Evolutionary conservation across 1,139 yeast species (phyloP), one percentile per base, ranked within the genome.

Genomic region (Geotrichum candidum): DNA sequence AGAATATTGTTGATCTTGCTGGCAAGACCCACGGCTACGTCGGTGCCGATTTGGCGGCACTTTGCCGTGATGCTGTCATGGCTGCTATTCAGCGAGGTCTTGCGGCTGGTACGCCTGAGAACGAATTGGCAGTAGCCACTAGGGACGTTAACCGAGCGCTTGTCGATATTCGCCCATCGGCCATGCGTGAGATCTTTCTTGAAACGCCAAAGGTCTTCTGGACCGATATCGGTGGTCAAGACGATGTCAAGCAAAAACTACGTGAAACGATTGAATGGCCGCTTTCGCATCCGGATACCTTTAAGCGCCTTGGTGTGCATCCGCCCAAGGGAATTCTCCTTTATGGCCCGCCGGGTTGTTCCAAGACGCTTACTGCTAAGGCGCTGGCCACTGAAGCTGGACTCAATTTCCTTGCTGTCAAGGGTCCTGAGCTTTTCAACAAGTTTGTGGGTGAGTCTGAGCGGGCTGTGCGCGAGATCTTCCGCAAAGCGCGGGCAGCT

Each of bases 291-390:
- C 83, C 91, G 0, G 90, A 84, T 1, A 81, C 96, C 0, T 94
- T 94, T 73, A 78, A 78, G 31, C 78, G 82, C 52, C 78, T 95
- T 11, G 99, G 98, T 0, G 86, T 95, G 7, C 80, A 83, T 62
- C 94, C 98, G 0, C 99, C 99, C 1, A 88, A 90, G 69, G 98
- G 98, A 51, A 88, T 92, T 0, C 75, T 92, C 56, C 77, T 92
- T 23, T 92, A 92, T 73, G 98, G 98, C 0, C 98, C 98, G 0
- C 98, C 98, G 0, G 98, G 98, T 7, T 92, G 97, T 76, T 91
- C 97, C 7, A 92, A 92, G 70, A 92, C 98, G 0, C 77, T 92
- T 64, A 90, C 96, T 0, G 97, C 97, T 1, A 92, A 92, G 72
- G 98, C 98, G 0, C 77, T 92, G 48, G 98, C 98, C 0, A 89